Base-by-base conservation (phyloP, 129 eudicot species). In the Ambrosia artemisiifolia region DNA sequence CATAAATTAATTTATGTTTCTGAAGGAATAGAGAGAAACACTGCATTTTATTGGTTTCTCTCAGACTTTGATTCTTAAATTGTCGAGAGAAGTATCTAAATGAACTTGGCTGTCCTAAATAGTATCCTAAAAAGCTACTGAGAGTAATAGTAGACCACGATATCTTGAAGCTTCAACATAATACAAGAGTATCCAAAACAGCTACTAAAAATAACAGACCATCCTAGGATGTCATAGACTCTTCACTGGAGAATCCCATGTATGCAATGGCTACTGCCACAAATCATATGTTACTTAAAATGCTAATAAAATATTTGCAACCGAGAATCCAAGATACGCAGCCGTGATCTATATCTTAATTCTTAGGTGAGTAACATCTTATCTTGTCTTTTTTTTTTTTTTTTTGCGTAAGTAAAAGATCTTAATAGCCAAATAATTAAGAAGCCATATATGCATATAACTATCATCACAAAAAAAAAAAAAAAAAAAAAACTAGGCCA, bases 261-360 rank as follows among this genome's bases (percentile, higher is more conserved):
- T 34, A 51, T 69, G 48, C 48, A 69, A 49, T 51, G 49, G 34
- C 50, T 43, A 54, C 62, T 54, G 47, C n/a, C 74, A 51, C 35
- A 17, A 63, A 69, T 53, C 44, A 69, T 34, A 69, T 51, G 49
- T 47, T 68, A 38, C 72, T 68, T 48, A 57, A 68, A 7, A 68
- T 48, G 34, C 57, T 43, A 30, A 9, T 11, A 67, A 44, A 66
- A 44, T 28, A 67, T 24, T 19, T 24, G 72, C n/a, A n/a, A 28
- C 59, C 1, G 28, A 24, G n/a, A n/a, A 67, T 7, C 57, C 34
- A 7, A 8, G 19, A 9, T 48, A 17, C 12, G 43, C 9, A 40
- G n/a, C 54, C 54, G 13, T 48, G 54, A 12, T 48, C 17, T 48
- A 14, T 48, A 48, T 3, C 4, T 48, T 48, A 3, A 24, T 1